These are phyloP conservation scores for Graphium sp. DNA, from an alignment of 2,329 filamentous ascomycete species.

Conservation along the genomic window DNA sequence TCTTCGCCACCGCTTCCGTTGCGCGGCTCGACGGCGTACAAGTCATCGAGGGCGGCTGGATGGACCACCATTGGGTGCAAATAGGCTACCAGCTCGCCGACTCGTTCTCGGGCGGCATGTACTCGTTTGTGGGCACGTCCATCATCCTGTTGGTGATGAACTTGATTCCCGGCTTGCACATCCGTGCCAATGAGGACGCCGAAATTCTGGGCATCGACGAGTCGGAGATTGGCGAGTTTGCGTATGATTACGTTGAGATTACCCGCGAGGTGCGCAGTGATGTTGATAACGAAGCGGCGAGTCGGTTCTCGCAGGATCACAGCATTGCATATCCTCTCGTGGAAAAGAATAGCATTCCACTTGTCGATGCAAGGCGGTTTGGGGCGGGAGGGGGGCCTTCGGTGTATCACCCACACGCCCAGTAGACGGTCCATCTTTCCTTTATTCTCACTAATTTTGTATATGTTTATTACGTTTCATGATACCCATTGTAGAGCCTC, in stretches of 20 bases:
- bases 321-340: too few species aligned
- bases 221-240: slow-evolving; percentile 82
- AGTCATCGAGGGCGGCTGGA: slow-evolving; percentile 58
- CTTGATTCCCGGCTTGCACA: slow-evolving; percentile 56
- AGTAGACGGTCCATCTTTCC: too few species aligned
- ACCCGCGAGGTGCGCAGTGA: slow-evolving; percentile 38
- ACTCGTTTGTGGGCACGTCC: slow-evolving; percentile 65
- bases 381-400: too few species aligned
- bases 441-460: too few species aligned
- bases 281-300: slow-evolving; percentile 24
- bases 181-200: slow-evolving; percentile 60
- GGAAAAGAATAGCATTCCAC: slow-evolving; percentile 31
- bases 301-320: slow-evolving; percentile 24
- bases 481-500: too few species aligned
- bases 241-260: slow-evolving; percentile 87
- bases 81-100: slow-evolving; percentile 73
- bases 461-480: too few species aligned
- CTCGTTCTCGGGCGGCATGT: slow-evolving; percentile 56
- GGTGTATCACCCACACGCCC: too few species aligned
- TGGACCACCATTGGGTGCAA: slow-evolving; percentile 73
- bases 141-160: slow-evolving; percentile 70
- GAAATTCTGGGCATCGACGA: slow-evolving; percentile 80
- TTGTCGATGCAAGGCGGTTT: too few species aligned
- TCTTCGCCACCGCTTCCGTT: slow-evolving; percentile 77
- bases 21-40: slow-evolving; percentile 59